Conservation (phyloP, 768 basidiomycete species). For the Leccinum truebloodii region DNA sequence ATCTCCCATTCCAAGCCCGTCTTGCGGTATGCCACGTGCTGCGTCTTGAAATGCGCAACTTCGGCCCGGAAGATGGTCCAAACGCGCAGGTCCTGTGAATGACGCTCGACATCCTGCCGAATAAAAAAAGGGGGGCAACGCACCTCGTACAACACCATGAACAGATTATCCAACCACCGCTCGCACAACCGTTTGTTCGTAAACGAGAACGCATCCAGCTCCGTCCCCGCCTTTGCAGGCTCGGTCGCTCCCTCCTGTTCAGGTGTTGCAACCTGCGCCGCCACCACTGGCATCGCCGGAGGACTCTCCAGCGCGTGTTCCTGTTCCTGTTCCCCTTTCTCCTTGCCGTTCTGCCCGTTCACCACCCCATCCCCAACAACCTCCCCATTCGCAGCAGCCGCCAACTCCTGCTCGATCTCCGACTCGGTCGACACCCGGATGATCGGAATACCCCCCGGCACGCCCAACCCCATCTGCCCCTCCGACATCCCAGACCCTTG, state of each 20-base stretch:
- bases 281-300: conserved; percentile 37
- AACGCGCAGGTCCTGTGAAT: conserved; percentile 78
- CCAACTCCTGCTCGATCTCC: conserved; percentile 48
- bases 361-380: not conserved
- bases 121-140: conserved; percentile 17
- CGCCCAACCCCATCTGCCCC: conserved; percentile 19
- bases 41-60: conserved; percentile 97
- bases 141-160: conserved; percentile 98
- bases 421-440: conserved; percentile 79
- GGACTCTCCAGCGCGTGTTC: not conserved
- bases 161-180: conserved; percentile 96
- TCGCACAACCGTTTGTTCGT: conserved; percentile 97
- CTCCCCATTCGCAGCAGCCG: conserved; percentile 31
- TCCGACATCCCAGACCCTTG: conserved; percentile 28
- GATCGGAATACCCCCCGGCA: conserved; percentile 49
- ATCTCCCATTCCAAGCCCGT: conserved; percentile 99
- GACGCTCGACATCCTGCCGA: not conserved
- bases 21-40: conserved; percentile 97
- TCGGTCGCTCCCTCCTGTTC: conserved; percentile 26
- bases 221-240: conserved; percentile 21
- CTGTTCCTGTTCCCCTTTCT: conserved; percentile 19
- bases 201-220: conserved; percentile 80
- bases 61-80: conserved; percentile 99
- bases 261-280: conserved; percentile 31
- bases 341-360: conserved; percentile 8